Conservation (phyloP, 192 early-diverging fungal species). For the Glomus cerebriforme region DNA sequence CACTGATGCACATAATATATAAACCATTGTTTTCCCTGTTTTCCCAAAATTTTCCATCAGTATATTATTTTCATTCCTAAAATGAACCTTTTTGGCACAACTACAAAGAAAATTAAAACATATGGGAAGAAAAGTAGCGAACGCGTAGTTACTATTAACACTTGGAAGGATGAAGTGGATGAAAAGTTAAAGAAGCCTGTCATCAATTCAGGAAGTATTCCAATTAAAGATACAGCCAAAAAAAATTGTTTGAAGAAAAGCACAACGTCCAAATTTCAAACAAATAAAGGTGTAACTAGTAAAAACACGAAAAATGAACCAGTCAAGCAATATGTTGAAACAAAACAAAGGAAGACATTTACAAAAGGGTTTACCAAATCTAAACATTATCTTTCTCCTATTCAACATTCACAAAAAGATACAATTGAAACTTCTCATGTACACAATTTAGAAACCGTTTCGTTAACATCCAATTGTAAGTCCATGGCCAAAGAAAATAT, state of each 20-base stretch:
- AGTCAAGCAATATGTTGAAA: not conserved
- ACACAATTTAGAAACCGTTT: not conserved
- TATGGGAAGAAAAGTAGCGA: slow-evolving; percentile 26
- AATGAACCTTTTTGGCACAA: not conserved
- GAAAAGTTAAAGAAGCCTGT: too few species aligned
- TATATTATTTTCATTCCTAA: too few species aligned
- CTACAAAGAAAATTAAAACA: slow-evolving; percentile 23
- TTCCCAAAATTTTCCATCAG: too few species aligned
- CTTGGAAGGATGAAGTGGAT: not conserved
- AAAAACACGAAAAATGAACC: not conserved
- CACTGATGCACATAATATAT: too few species aligned
- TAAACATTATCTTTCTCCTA: not conserved
- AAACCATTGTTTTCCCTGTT: not conserved
- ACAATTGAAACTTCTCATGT: too few species aligned
- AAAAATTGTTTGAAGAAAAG: not conserved
- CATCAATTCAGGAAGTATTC: not conserved
- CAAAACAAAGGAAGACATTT: not conserved
- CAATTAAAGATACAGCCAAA: not conserved
- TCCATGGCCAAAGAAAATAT: not conserved
- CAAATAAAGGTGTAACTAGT: not conserved
- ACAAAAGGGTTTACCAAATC: not conserved
- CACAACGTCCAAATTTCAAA: not conserved
- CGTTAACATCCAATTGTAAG: not conserved
- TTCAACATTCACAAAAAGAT: not conserved
- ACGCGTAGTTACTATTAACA: not conserved